Conservation (phyloP, 1,284 basidiomycete species). For the Cryptococcus sp. region DNA sequence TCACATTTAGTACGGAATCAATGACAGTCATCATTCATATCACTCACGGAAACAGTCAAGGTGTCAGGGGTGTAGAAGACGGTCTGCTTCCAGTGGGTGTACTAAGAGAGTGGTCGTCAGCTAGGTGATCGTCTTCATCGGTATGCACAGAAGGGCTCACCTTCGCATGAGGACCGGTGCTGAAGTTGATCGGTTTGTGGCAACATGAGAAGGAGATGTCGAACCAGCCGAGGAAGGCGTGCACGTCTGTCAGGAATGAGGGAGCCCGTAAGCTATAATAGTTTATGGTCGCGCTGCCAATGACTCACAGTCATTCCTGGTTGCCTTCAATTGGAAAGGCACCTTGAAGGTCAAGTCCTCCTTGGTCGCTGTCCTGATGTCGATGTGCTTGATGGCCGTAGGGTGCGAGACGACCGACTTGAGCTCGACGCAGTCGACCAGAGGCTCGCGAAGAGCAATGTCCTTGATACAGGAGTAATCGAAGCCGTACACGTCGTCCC, state of each 20-base stretch:
- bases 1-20: background rate
- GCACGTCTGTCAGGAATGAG: conserved; percentile 65
- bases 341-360: conserved; percentile 88
- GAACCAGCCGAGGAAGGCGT: conserved; percentile 99
- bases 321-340: conserved; percentile 78
- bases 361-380: conserved; percentile 89
- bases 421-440: conserved; percentile 96
- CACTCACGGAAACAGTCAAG: conserved; percentile 54
- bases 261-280: background rate
- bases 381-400: conserved; percentile 84
- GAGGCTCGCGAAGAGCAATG: conserved; percentile 91
- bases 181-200: conserved; percentile 94
- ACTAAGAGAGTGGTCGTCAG: conserved; percentile 48
- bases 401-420: conserved; percentile 90
- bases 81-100: conserved; percentile 98
- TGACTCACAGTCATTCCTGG: conserved; percentile 86
- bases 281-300: background rate
- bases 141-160: conserved; percentile 23
- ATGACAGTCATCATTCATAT: background rate
- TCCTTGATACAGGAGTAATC: conserved; percentile 99
- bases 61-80: conserved; percentile 91
- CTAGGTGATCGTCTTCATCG: background rate
- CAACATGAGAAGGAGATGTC: conserved; percentile 95
- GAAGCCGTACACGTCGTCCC: conserved; percentile 99
- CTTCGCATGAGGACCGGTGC: conserved; percentile 91